phyloP scores from a whole-genome alignment of 768 basidiomycete species.

The Thelephora aurantiotincta region DNA sequence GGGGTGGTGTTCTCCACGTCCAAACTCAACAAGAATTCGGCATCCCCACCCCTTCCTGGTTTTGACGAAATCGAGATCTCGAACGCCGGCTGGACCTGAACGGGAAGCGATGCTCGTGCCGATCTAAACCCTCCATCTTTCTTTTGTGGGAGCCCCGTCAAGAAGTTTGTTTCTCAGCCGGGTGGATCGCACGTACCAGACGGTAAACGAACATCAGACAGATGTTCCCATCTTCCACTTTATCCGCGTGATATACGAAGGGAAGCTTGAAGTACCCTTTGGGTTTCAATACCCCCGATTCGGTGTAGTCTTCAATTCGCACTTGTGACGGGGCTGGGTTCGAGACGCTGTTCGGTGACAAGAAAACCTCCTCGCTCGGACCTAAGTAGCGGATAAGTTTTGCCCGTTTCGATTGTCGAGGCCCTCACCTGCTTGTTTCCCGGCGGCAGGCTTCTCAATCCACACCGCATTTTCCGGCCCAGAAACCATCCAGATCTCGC shows the following conservation, averaged over 20 bases:
- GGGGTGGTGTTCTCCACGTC: slow-evolving; percentile 39
- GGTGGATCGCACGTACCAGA: slow-evolving; percentile 26
- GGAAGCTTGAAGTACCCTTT: slow-evolving; percentile 37
- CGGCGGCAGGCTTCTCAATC: slow-evolving; percentile 19
- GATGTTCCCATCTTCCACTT: slow-evolving; percentile 34
- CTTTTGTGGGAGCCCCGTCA: slow-evolving; percentile 18
- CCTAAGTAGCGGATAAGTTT: no score
- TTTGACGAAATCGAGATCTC: slow-evolving; percentile 33
- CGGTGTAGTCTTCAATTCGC: slow-evolving; percentile 18
- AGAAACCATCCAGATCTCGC: slow-evolving; percentile 58
- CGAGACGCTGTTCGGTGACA: slow-evolving; percentile 22
- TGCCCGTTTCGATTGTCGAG: no score
- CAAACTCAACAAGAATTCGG: slow-evolving; percentile 38
- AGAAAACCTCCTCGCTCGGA: slow-evolving; percentile 9
- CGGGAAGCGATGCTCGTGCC: slow-evolving; percentile 35
- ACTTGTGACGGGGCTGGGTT: slow-evolving; percentile 33
- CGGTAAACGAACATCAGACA: slow-evolving; percentile 54
- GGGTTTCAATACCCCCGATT: slow-evolving; percentile 22
- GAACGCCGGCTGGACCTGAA: slow-evolving; percentile 49
- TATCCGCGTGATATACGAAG: slow-evolving; percentile 38
- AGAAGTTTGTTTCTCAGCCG: neutral
- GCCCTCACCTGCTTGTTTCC: no score
- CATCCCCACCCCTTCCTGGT: slow-evolving; percentile 34
- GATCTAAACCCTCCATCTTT: slow-evolving; percentile 33
- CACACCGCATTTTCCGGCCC: slow-evolving; percentile 52